Percentiles rank a stretch among this genome's conserved stretches.
phyloP scores from a whole-genome alignment of 1,284 basidiomycete genomes.

The Ganoderma lingzhi region DNA sequence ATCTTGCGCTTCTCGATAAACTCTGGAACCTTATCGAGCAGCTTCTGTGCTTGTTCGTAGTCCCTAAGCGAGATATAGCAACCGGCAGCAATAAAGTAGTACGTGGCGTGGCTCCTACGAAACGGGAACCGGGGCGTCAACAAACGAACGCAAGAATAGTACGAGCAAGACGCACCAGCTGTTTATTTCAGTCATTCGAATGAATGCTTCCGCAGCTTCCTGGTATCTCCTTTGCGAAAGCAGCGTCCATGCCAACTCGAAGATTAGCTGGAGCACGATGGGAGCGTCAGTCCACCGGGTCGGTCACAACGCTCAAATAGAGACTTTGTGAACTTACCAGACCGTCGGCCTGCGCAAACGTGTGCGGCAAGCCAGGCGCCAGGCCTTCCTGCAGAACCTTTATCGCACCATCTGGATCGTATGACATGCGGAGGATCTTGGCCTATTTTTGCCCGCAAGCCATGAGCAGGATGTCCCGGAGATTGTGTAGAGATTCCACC shows the following conservation, averaged over 20 bases:
- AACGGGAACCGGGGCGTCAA: background rate
- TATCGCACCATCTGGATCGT: conserved; percentile 70
- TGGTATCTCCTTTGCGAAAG: conserved; percentile 69
- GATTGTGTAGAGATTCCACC: conserved; percentile 23
- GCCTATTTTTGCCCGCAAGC: conserved; percentile 52
- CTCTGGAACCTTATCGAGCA: conserved; percentile 69
- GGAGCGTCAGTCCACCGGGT: background rate
- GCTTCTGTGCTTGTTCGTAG: conserved; percentile 58
- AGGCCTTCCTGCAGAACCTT: conserved; percentile 67
- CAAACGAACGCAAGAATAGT: conserved; percentile 4
- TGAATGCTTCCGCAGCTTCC: conserved; percentile 72
- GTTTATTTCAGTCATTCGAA: conserved; percentile 71
- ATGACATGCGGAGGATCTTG: conserved; percentile 77
- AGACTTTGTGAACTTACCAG: conserved; percentile 51
- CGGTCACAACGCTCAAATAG: background rate
- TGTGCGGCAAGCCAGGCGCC: conserved; percentile 54
- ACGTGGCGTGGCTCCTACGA: conserved; percentile 76
- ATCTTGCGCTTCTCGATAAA: conserved; percentile 67
- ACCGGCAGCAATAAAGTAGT: conserved; percentile 77
- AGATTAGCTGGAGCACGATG: conserved; percentile 58
- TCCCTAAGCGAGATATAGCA: conserved; percentile 66
- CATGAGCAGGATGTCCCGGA: conserved; percentile 1
- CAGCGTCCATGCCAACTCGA: conserved; percentile 81
- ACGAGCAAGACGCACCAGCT: conserved; percentile 57
- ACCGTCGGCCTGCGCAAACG: conserved; percentile 77